Base-by-base conservation (phyloP, 257 asterid species). In the Nicotiana tomentosiformis region DNA sequence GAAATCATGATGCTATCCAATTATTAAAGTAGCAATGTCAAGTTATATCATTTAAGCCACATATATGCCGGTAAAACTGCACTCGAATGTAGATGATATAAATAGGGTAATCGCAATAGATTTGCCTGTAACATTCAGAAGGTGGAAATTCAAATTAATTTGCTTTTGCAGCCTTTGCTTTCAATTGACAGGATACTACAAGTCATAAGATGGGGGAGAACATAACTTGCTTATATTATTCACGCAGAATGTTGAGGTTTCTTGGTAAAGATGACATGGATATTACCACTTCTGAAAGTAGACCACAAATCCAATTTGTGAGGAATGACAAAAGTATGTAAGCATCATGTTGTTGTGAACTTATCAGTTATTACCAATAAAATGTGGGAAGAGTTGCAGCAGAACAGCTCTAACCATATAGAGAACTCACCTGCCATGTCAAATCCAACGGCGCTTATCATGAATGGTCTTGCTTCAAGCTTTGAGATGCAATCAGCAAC, bases 401-500 rank as follows among this genome's bases (percentile, higher is more conserved):
- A 1, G 37, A 74, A 49, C 43, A 14, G 26, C 15, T 58, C 16
- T 26, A 51, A 74, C 80, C 29, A 15, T 7, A 51, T 8, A 11
- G 78, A 84, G 32, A 12, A 83, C 23, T 82, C 72, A 94, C 98
- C 99, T 93, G 99, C 93, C 91, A 92, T 68, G 89, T 96, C 99
- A 80, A 85, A 83, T 85, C 99, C 99, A 33, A 93, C 15, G 77
- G 95, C 97, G 83, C 98, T 96, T 83, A 96, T 96, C 93, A 96
- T 87, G 87, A 84, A 90, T 53, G 99, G 98, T 87, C 87, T 93
- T 46, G 92, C 85, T 81, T 98, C 98, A 82, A 96, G 94, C 90
- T 96, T 96, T n/a, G 88, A 92, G 92, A 94, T 92, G 89, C 99
- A 96, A 77, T 96, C 98, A 5, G 95, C 99, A 80, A 96, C 90